Evolutionary conservation across 1,284 basidiomycete species (phyloP), one percentile per base, ranked within the genome.

Genomic region (Tilletia walkeri): DNA sequence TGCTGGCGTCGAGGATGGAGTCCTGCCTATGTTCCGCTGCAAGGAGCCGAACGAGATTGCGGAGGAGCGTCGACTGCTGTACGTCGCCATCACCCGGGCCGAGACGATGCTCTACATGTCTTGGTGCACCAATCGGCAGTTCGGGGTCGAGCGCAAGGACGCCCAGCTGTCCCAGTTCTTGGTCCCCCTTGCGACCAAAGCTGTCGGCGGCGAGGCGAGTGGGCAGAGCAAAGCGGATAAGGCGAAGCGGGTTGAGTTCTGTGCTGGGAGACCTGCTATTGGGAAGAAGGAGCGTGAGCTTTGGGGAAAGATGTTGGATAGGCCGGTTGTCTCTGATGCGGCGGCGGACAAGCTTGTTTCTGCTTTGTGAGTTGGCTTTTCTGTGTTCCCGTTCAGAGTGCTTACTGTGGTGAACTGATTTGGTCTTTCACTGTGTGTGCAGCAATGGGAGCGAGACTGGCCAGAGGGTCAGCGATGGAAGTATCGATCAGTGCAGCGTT

Each of bases 81-180:
- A 94, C 80, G 93, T 95, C 4, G 93, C 92, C 0, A 94, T 93
- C 85, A 96, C 93, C 0, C 88, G 93, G 10, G 93, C 93, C 0
- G 91, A 95, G 80, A 86, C 87, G 2, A 85, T 93, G 18, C 86
- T 95, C 36, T 91, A 91, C 80, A 80, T 93, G 18, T 86, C 88
- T 71, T 61, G 84, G 75, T 69, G 72, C 16, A 65, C 73, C 2
- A 70, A 69, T 2, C 75, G 81, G 9, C 71, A 74, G 70, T 65
- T 72, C 20, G 75, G 75, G 10, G 75, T 76, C 30, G 74, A 80
- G 3, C 73, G 68, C 24, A 68, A 72, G 47, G 67, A 72, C 47
- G 76, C 74, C 56, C 49, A 68, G 2, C 65, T 80, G 1, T 76
- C 75, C 48, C 70, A 67, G 30, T 81, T 80, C 67, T 65, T 80